phyloP scores from a whole-genome alignment of 805 yeast genomes.

The Wickerhamomyces tratensis region DNA sequence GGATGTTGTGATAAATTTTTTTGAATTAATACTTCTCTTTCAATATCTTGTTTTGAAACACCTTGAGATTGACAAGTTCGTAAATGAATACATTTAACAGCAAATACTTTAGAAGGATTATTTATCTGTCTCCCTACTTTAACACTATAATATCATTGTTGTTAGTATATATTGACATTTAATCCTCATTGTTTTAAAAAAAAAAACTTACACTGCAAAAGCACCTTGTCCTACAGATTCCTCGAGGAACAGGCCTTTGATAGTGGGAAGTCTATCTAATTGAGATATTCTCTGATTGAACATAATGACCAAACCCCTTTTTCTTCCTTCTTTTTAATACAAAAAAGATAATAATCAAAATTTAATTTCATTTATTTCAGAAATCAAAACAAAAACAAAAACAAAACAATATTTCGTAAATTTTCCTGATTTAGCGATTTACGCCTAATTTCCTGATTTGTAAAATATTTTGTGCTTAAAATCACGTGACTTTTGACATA shows the following conservation, averaged over 20 bases:
- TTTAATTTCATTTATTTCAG: too few species aligned
- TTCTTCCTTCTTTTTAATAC: too few species aligned
- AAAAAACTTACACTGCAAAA: slow-evolving; percentile 39
- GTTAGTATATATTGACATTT: background rate
- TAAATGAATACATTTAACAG: slow-evolving; percentile 48
- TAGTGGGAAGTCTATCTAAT: slow-evolving; percentile 36
- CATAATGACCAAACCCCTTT: background rate
- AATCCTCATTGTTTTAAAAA: background rate
- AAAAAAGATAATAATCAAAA: too few species aligned
- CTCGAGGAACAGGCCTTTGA: slow-evolving; percentile 36
- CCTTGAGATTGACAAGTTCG: slow-evolving; percentile 26
- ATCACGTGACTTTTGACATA: too few species aligned
- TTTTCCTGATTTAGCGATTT: too few species aligned
- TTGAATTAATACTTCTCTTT: slow-evolving; percentile 50
- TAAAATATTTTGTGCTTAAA: too few species aligned
- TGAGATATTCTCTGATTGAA: slow-evolving; percentile 29
- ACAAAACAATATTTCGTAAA: too few species aligned
- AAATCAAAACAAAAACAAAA: too few species aligned
- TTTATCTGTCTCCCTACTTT: slow-evolving; percentile 32
- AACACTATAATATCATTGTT: slow-evolving; percentile 23
- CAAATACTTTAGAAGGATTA: slow-evolving; percentile 31
- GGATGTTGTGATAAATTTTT: slow-evolving; percentile 47
- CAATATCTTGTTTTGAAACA: slow-evolving; percentile 29
- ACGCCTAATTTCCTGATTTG: too few species aligned
- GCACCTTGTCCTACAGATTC: slow-evolving; percentile 59